These are phyloP conservation scores for Pestalotiopsis sp. DNA, from an alignment of 2,329 filamentous ascomycete genomes.

Conservation along the genomic window DNA sequence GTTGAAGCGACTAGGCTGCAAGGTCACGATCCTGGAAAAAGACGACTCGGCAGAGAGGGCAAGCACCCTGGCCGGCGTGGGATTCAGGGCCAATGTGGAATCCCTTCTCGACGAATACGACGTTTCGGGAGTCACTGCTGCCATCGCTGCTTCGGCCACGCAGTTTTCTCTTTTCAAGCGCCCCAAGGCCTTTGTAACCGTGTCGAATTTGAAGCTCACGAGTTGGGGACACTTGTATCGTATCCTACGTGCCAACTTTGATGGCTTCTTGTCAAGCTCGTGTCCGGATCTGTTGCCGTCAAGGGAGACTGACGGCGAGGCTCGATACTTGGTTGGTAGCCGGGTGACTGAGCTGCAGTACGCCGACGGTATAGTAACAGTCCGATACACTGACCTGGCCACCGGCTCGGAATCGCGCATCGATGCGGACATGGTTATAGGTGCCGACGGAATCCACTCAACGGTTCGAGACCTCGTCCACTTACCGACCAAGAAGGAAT, in stretches of 20 bases:
- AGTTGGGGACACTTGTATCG: slow-evolving; percentile 44
- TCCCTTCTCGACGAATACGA: slow-evolving; percentile 33
- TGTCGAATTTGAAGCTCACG: slow-evolving; percentile 35
- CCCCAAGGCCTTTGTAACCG: slow-evolving; percentile 15
- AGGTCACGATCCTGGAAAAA: slow-evolving; percentile 41
- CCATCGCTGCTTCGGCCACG: slow-evolving; percentile 13
- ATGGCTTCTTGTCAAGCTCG: slow-evolving; percentile 31
- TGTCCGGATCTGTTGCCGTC: slow-evolving; percentile 20
- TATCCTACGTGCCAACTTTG: slow-evolving; percentile 41
- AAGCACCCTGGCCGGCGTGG: slow-evolving; percentile 28
- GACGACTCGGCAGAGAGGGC: slow-evolving; percentile 31
- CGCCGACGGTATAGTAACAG: slow-evolving; percentile 16
- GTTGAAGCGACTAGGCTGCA: slow-evolving; percentile 36
- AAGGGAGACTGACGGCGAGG: slow-evolving; percentile 23
- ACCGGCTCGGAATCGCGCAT: neutral
- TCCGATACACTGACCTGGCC: slow-evolving; percentile 22
- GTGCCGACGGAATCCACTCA: neutral
- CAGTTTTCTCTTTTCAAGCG: slow-evolving; percentile 19
- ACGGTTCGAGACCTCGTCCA: neutral
- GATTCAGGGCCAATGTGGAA: neutral
- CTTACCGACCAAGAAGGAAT: neutral
- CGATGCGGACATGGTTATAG: neutral
- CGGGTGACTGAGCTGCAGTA: slow-evolving; percentile 22
- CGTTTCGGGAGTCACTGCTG: slow-evolving; percentile 24
- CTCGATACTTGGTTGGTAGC: slow-evolving; percentile 24